Base-by-base conservation (phyloP, 768 basidiomycete genomes). In the Suillus occidentalis region DNA sequence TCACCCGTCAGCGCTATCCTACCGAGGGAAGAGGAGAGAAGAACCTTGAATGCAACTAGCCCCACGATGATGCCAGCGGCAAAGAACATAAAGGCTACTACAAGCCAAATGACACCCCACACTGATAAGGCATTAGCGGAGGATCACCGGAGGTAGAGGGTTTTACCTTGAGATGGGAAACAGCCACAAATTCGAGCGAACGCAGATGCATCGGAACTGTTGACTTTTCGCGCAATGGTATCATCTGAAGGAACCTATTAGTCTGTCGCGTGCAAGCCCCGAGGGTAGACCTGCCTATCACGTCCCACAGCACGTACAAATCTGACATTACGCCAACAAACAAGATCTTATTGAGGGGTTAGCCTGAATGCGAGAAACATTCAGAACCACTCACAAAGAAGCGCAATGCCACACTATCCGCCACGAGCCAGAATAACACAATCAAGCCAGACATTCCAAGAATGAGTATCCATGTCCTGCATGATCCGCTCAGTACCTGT, bases 281-380 rank as follows among this genome's bases (percentile, higher is more conserved):
- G 56, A 18, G 14, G 20, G 7, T 25, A 42, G 13, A 76, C 83
- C 64, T 62, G 88, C 92, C 91, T 40, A 94, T 82, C 59, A 97
- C 89, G 69, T 97, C 95, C 91, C 92, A 96, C 2, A 94, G 81
- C 60, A 87, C 89, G 69, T 95, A 95, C 80, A 95, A 79, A 75
- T 90, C 92, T 9, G 90, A 92, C 93, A 95, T 95, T 66, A 87
- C 86, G 20, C 93, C 93, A 40, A 95, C 86, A 73, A 95, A 95
- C 31, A 95, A 75, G 13, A 94, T 81, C 91, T 91, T 36, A 52
- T 37, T 7, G 18, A 43, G 9, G 31, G 0, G 6, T 52, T 50
- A 63, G 42, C 64, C 43, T 34, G 31, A 16, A 40, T 20, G 37
- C 31, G 14, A 22, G 34, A 9, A 25, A 18, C 16, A 37, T 28